phyloP scores from a whole-genome alignment of 768 basidiomycete genomes.

The Naematelia aurantialba region DNA sequence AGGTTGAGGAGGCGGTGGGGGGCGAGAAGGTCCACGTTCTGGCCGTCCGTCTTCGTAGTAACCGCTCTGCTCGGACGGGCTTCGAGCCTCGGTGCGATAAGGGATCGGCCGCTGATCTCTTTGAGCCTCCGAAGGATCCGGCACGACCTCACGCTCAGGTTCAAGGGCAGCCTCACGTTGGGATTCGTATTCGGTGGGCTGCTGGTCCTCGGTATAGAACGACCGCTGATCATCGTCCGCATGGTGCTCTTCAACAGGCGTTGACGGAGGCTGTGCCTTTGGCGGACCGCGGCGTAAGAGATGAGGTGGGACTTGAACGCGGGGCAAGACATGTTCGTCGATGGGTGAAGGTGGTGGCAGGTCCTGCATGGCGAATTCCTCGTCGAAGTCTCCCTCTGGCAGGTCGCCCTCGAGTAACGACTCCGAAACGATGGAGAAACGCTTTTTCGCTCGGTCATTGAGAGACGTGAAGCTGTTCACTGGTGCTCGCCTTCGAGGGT shows the following conservation, averaged over 20 bases:
- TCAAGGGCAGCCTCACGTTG: background rate
- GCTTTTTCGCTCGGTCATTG: constrained; percentile 5
- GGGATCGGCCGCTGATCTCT: constrained; percentile 23
- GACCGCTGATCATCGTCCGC: constrained; percentile 10
- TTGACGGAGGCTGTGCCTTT: constrained; percentile 2
- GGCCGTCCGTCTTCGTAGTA: constrained; percentile 19
- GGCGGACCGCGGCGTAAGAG: constrained; percentile 9
- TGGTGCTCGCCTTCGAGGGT: constrained; percentile 25
- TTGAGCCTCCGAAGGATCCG: constrained; percentile 1
- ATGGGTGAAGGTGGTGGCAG: constrained; percentile 40
- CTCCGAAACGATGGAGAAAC: constrained; percentile 22
- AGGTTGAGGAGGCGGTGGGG: constrained; percentile 37
- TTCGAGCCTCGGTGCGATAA: constrained; percentile 16
- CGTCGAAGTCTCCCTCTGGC: constrained; percentile 35
- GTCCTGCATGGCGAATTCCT: constrained; percentile 39
- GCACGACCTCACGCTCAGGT: constrained; percentile 11
- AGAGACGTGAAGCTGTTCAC: constrained; percentile 28
- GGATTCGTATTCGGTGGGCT: constrained; percentile 1
- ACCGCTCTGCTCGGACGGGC: background rate
- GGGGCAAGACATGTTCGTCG: constrained; percentile 20
- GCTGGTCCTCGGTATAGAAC: constrained; percentile 4
- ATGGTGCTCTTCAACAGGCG: constrained; percentile 6
- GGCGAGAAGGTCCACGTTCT: constrained; percentile 12
- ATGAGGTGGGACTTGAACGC: constrained; percentile 24
- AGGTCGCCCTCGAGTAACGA: constrained; percentile 30